Percentiles rank a stretch among this genome's conserved stretches.
phyloP scores from a whole-genome alignment of 169 alveolate genomes.

The Plasmodium blacklocki region DNA sequence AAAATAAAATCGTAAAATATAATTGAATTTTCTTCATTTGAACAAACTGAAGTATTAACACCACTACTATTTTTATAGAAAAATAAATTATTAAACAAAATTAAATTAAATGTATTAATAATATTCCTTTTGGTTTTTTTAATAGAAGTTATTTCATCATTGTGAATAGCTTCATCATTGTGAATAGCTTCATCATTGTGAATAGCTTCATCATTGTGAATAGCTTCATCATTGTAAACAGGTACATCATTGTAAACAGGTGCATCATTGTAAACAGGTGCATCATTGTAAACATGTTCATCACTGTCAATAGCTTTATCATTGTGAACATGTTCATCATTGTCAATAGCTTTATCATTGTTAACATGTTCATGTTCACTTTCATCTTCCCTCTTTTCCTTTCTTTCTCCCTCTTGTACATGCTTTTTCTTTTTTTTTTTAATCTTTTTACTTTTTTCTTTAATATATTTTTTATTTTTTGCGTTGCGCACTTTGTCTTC shows the following conservation, averaged over 20 bases:
- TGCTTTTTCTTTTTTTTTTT: no score
- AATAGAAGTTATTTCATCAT: no score
- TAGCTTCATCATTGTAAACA: background rate
- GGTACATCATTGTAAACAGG: background rate
- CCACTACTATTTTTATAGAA: background rate
- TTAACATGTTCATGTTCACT: background rate
- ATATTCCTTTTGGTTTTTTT: background rate
- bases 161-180: background rate
- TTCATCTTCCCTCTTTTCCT: background rate
- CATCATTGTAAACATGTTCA: background rate
- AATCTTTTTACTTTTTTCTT: background rate
- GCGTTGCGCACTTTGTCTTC: background rate
- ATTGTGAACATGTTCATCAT: background rate
- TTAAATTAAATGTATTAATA: conserved; percentile 9
- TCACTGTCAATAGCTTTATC: background rate
- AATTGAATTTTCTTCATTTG: background rate
- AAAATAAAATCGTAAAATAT: conserved; percentile 35
- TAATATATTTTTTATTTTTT: background rate
- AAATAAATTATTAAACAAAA: conserved; percentile 15
- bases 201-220: background rate
- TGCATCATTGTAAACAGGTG: background rate
- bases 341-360: background rate
- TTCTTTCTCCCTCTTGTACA: background rate
- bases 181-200: background rate
- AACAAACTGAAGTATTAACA: background rate